phyloP scores from a whole-genome alignment of 208 protist genomes.

The Crithidia bombi region DNA sequence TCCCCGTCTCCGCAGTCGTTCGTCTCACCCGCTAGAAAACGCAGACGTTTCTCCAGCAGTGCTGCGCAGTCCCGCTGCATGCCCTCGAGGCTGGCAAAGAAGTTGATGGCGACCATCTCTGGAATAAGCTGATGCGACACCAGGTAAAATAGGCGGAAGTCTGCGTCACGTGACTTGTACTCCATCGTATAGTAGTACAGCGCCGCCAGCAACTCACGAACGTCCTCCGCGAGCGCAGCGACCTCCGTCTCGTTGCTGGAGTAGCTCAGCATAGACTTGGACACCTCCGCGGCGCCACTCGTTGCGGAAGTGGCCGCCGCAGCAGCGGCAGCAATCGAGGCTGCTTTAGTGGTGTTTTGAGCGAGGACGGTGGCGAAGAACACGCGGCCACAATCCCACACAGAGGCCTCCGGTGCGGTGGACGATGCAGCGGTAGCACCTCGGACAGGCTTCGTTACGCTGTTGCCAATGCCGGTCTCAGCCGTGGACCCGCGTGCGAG shows the following conservation, averaged over 20 bases:
- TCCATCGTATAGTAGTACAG: slow-evolving; percentile 86
- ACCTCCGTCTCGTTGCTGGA: slow-evolving; percentile 40
- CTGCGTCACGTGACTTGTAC: slow-evolving; percentile 78
- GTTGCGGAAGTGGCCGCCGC: background rate
- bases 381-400: slow-evolving; percentile 50
- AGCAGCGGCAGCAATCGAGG: background rate
- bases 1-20: background rate
- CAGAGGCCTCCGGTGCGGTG: background rate
- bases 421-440: background rate
- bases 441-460: background rate
- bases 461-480: background rate
- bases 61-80: slow-evolving; percentile 49
- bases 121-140: slow-evolving; percentile 85
- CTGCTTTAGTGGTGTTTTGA: background rate
- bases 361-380: slow-evolving; percentile 61
- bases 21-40: background rate
- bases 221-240: slow-evolving; percentile 38
- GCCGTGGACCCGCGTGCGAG: slow-evolving; percentile 11
- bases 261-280: background rate
- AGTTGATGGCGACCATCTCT: slow-evolving; percentile 86
- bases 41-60: slow-evolving; percentile 27
- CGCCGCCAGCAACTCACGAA: slow-evolving; percentile 71
- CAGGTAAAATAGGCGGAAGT: slow-evolving; percentile 88
- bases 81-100: slow-evolving; percentile 77
- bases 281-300: background rate